Percentiles rank a stretch among this genome's conserved stretches.
Evolutionary conservation across 805 yeast species (phyloP).

Genomic region (Candida tibetensis): DNA sequence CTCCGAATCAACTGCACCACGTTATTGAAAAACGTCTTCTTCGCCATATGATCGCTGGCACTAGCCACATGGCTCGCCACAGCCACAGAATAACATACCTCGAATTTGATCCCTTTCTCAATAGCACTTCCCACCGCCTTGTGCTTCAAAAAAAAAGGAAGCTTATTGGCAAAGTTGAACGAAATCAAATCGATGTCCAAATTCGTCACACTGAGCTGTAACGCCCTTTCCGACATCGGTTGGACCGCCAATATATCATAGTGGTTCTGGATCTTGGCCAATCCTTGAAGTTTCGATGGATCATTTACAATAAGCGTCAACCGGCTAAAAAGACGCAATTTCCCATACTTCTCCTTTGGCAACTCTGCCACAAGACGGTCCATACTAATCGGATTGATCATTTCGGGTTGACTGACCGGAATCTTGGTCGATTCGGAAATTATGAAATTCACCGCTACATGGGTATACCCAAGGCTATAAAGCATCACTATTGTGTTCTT

Average conservation of each 20-base stretch:
- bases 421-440: conserved; percentile 51
- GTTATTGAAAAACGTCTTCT: conserved; percentile 68
- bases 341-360: conserved; percentile 23
- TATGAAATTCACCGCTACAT: conserved; percentile 70
- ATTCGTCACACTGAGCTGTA: conserved; percentile 69
- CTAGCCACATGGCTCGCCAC: conserved; percentile 34
- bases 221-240: conserved; percentile 76
- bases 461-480: conserved; percentile 66
- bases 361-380: conserved; percentile 18
- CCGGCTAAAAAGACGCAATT: conserved; percentile 54
- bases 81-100: conserved; percentile 64
- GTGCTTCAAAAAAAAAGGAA: conserved; percentile 79
- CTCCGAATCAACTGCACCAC: conserved; percentile 75
- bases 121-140: conserved; percentile 81
- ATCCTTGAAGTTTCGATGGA: conserved; percentile 68
- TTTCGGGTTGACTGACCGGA: conserved; percentile 41
- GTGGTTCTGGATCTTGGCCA: conserved; percentile 43
- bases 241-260: conserved; percentile 82
- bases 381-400: conserved; percentile 51
- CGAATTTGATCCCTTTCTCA: conserved; percentile 78
- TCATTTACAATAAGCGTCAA: conserved; percentile 76
- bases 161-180: conserved; percentile 58
- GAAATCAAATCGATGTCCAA: conserved; percentile 82
- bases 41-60: conserved; percentile 11
- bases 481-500: conserved; percentile 52